Evolutionary conservation across 2,329 filamentous ascomycete species (phyloP), one percentile per base, ranked within the genome.

Genomic region (Exophiala aquamarina): DNA sequence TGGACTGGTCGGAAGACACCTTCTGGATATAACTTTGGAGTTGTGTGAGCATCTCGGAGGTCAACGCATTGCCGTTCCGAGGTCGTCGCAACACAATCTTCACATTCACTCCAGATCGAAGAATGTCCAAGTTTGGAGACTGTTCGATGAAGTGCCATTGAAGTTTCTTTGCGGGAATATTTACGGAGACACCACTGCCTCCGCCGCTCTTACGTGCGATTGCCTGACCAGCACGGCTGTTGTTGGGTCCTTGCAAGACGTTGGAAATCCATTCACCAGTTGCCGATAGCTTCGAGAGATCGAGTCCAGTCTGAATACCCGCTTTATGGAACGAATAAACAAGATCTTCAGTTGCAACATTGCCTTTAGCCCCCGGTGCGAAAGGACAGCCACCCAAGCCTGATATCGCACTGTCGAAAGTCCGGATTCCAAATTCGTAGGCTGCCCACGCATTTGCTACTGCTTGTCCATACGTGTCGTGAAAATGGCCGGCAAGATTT

Each of bases 381-480:
- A 88, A 95, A 0, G 89, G 89, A 63, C 89, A 94, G 0, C 89
- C 89, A 1, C 89, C 89, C 1, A 95, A 73, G 0, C 89, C 89
- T 2, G 81, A 87, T 1, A 94, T 86, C 43, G 86, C 87, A 55
- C 80, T 81, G 62, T 95, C 89, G 63, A 94, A 93, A 0, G 81
- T 87, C 23, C 87, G 72, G 32, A 94, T 79, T 0, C 89, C 89
- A 57, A 87, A 81, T 62, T 89, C 85, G 21, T 93, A 77, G 29
- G 84, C 83, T 0, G 91, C 83, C 9, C 87, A 82, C 4, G 84
- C 84, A 63, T 94, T 94, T 6, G 89, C 84, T n/a, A 92, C 72
- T 1, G 88, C 89, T 70, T 90, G 86, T 1, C 88, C 89, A 63
- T 90, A 92, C 1, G 89, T 94, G 62, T 95, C 88, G 66, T 95